phyloP scores from a whole-genome alignment of 2,329 filamentous ascomycete genomes.

The Monosporascus cannonballus region DNA sequence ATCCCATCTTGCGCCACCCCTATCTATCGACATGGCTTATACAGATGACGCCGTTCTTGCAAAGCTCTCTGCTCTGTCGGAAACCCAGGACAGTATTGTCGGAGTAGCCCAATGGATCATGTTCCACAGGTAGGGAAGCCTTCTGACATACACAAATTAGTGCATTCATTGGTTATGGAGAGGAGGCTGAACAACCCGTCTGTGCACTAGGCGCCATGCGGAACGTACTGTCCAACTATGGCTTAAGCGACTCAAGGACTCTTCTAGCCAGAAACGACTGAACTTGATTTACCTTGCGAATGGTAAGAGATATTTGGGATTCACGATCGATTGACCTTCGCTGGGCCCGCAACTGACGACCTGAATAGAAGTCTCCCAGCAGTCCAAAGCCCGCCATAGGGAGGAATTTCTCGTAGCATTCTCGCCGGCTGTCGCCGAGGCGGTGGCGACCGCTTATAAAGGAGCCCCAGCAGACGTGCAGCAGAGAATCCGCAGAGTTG shows the following conservation, averaged over 20 bases:
- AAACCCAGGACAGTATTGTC: constrained; percentile 95
- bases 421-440: constrained; percentile 85
- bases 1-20: neutral
- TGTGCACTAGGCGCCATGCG: constrained; percentile 67
- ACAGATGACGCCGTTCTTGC: constrained; percentile 92
- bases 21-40: constrained; percentile 67
- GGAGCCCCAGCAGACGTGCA: constrained; percentile 82
- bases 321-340: constrained; percentile 8
- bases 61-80: constrained; percentile 91
- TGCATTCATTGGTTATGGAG: constrained; percentile 1
- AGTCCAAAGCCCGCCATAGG: constrained; percentile 88
- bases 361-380: constrained; percentile 79
- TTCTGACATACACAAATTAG: constrained; percentile 2
- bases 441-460: constrained; percentile 85
- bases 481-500: constrained; percentile 76
- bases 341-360: constrained; percentile 6
- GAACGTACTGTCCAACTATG: constrained; percentile 88
- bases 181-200: constrained; percentile 23
- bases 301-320: constrained; percentile 46
- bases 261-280: constrained; percentile 75
- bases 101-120: constrained; percentile 99
- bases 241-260: constrained; percentile 85
- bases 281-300: constrained; percentile 95
- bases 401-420: constrained; percentile 91
- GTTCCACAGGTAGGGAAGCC: constrained; percentile 75